These are phyloP conservation scores for Ophiosphaerella korrae DNA, from an alignment of 2,329 filamentous ascomycete genomes.

Conservation along the genomic window DNA sequence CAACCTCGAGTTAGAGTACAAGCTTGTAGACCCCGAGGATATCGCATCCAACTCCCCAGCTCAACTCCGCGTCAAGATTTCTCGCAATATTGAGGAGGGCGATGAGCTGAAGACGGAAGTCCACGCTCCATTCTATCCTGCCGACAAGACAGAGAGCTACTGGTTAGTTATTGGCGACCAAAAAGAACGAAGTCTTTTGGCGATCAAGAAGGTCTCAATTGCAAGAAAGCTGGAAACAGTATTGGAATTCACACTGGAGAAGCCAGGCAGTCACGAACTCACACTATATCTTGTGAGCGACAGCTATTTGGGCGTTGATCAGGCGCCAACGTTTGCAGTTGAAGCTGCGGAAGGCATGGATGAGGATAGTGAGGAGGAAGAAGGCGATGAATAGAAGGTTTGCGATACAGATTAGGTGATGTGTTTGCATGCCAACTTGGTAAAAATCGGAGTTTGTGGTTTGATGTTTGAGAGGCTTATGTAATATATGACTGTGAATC, in stretches of 20 bases:
- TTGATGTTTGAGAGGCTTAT: no score
- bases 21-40: constrained; percentile 79
- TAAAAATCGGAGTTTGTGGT: no score
- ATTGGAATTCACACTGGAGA: constrained; percentile 87
- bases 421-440: neutral
- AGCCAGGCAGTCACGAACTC: constrained; percentile 81
- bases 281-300: constrained; percentile 97
- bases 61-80: constrained; percentile 82
- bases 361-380: constrained; percentile 85
- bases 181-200: constrained; percentile 81
- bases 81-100: constrained; percentile 77
- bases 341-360: constrained; percentile 92
- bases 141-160: constrained; percentile 95
- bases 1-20: constrained; percentile 88
- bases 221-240: constrained; percentile 76
- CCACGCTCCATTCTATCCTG: constrained; percentile 93
- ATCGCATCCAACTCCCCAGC: constrained; percentile 81
- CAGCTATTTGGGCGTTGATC: constrained; percentile 94
- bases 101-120: constrained; percentile 80
- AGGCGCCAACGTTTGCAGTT: constrained; percentile 87
- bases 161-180: constrained; percentile 97
- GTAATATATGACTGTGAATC: no score
- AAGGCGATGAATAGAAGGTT: constrained; percentile 35
- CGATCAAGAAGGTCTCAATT: constrained; percentile 93
- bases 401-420: constrained; percentile 2